phyloP scores from a whole-genome alignment of 331 rosid genomes.

The Pyrus hybrid region DNA sequence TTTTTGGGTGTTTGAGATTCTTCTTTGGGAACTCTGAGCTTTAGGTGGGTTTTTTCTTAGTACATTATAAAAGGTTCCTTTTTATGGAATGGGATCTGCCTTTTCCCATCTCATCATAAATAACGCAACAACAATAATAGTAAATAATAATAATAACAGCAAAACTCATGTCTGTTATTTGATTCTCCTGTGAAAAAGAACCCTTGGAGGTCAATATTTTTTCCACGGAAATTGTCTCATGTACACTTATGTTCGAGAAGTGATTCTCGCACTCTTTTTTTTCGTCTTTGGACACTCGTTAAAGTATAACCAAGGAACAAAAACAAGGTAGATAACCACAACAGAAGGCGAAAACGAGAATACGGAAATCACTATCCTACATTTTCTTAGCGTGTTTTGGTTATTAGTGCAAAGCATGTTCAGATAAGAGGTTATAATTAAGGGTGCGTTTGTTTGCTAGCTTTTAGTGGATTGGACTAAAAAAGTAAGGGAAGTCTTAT shows the following conservation, averaged over 20 bases:
- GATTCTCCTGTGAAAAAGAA: slow-evolving; percentile 45
- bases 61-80: slow-evolving; percentile 69
- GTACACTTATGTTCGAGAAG: slow-evolving; percentile 1
- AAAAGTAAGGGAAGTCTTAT: too few species aligned
- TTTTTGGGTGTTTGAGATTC: slow-evolving; percentile 51
- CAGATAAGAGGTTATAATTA: slow-evolving; percentile 26
- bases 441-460: too few species aligned
- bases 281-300: not conserved
- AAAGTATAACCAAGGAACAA: not conserved
- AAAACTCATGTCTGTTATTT: slow-evolving; percentile 12
- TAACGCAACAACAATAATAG: slow-evolving; percentile 10
- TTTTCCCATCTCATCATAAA: slow-evolving; percentile 59
- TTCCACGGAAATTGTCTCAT: slow-evolving; percentile 65
- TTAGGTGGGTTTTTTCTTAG: slow-evolving; percentile 78
- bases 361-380: not conserved
- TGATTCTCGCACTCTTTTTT: not conserved
- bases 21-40: slow-evolving; percentile 70
- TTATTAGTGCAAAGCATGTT: slow-evolving; percentile 43
- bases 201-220: slow-evolving; percentile 68
- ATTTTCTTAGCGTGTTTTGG: slow-evolving; percentile 41
- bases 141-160: slow-evolving; percentile 10
- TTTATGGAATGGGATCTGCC: slow-evolving; percentile 88
- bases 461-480: too few species aligned
- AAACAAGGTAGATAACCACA: not conserved
- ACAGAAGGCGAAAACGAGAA: not conserved